Percentiles rank a stretch among this genome's conserved stretches.
Evolutionary conservation across 1,139 yeast genomes (phyloP).

Genomic region (Candida sp.): DNA sequence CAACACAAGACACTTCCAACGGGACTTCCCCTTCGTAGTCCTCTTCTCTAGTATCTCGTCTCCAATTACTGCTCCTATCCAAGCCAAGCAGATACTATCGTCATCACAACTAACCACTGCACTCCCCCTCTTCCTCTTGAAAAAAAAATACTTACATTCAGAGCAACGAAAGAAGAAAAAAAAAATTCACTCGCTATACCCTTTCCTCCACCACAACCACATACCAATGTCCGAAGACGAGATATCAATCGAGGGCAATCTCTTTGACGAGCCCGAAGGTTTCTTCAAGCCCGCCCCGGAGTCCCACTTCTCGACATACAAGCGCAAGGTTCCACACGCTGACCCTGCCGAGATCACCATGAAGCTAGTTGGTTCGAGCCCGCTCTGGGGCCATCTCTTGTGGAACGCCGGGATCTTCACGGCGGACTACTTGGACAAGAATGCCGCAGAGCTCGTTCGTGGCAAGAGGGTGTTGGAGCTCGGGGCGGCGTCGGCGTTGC

Average conservation of each 20-base stretch:
- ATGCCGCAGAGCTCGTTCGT: conserved; percentile 54
- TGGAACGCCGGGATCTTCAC: conserved; percentile 96
- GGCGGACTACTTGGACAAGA: conserved; percentile 75
- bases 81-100: too few species aligned
- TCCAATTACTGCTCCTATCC: too few species aligned
- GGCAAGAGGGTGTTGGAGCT: conserved; percentile 78
- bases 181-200: neutral
- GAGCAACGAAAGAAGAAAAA: neutral
- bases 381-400: conserved; percentile 93
- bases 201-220: neutral
- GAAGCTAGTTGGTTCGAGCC: conserved; percentile 85
- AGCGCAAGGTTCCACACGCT: conserved; percentile 48
- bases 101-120: too few species aligned
- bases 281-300: conserved; percentile 68
- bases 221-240: conserved; percentile 51
- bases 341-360: conserved; percentile 55
- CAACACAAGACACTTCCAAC: neutral
- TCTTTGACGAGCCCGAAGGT: conserved; percentile 86
- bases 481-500: conserved; percentile 95
- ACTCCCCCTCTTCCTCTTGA: neutral
- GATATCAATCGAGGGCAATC: conserved; percentile 41
- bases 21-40: too few species aligned
- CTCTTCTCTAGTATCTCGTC: too few species aligned
- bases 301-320: conserved; percentile 74
- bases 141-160: too few species aligned